Conservation (phyloP, 2,329 filamentous ascomycete species). For the Stagonosporopsis tanaceti region DNA sequence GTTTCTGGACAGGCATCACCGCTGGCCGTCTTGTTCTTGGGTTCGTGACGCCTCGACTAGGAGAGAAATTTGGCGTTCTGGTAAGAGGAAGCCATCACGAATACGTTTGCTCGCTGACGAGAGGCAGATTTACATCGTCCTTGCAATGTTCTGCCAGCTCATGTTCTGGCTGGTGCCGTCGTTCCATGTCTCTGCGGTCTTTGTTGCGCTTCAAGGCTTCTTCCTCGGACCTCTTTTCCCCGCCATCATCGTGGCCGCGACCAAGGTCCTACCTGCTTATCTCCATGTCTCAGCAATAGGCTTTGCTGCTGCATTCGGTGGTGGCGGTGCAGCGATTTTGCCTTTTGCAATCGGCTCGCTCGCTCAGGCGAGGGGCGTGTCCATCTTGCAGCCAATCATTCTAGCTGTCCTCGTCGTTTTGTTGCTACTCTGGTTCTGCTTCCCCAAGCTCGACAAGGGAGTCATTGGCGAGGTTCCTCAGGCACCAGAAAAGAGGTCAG, state of each 20-base stretch:
- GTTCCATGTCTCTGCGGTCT: conserved; percentile 74
- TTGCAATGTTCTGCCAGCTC: conserved; percentile 69
- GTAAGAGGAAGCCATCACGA: conserved; percentile 27
- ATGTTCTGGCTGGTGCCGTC: conserved; percentile 80
- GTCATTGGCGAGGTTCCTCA: conserved; percentile 6
- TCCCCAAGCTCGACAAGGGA: conserved; percentile 27
- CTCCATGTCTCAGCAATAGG: conserved; percentile 81
- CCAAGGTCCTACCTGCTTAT: conserved; percentile 73
- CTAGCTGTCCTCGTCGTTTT: conserved; percentile 60
- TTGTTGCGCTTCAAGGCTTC: conserved; percentile 75
- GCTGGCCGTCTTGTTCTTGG: conserved; percentile 74
- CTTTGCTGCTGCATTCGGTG: conserved; percentile 78
- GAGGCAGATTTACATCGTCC: conserved; percentile 64
- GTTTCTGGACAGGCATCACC: conserved; percentile 83
- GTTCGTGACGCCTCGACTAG: conserved; percentile 75
- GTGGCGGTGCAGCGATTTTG: conserved; percentile 71
- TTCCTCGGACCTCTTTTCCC: conserved; percentile 81
- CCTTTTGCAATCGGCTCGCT: conserved; percentile 72
- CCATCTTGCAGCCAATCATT: conserved; percentile 65
- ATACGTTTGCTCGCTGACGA: conserved; percentile 34
- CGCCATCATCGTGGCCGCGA: conserved; percentile 72
- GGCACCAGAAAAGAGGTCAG: background rate
- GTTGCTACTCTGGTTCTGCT: conserved; percentile 58
- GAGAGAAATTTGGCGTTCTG: conserved; percentile 67
- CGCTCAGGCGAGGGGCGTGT: conserved; percentile 65